Evolutionary conservation across 2,329 filamentous ascomycete genomes (phyloP).

Genomic region (Fusarium siculi): DNA sequence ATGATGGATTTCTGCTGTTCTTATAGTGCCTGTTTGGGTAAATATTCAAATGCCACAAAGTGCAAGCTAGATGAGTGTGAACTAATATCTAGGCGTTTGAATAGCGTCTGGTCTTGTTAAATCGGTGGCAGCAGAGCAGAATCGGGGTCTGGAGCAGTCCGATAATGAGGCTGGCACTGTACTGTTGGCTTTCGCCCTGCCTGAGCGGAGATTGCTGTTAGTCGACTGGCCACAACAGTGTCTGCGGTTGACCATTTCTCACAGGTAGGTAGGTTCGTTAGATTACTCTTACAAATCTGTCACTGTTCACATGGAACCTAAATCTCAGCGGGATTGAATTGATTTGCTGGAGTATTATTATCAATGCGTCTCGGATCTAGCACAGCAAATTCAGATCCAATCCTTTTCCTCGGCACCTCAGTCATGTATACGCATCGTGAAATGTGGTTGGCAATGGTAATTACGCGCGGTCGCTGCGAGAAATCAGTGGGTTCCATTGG

Average conservation of each 20-base stretch:
- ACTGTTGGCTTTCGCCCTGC: neutral
- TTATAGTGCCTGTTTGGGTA: neutral
- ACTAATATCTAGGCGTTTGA: neutral
- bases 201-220: slow-evolving; percentile 2
- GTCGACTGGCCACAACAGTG: neutral
- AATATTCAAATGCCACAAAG: neutral
- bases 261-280: neutral
- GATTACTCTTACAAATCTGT: neutral
- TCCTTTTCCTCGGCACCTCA: neutral
- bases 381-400: neutral
- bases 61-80: neutral
- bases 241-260: neutral
- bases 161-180: slow-evolving; percentile 9
- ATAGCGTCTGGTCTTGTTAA: neutral
- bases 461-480: slow-evolving; percentile 4
- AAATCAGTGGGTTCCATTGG: slow-evolving; percentile 22
- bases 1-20: neutral
- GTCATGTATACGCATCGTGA: neutral
- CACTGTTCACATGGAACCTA: slow-evolving; percentile 1
- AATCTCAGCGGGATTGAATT: slow-evolving; percentile 12
- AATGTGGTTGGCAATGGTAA: slow-evolving; percentile 29
- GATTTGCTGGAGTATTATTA: neutral
- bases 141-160: slow-evolving; percentile 1
- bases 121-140: neutral
- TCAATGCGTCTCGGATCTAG: neutral